Percentiles rank a stretch among this genome's conserved stretches.
These are phyloP conservation scores for Apophysomyces ossiformis DNA, from an alignment of 371 early-diverging fungal genomes.

Conservation along the genomic window DNA sequence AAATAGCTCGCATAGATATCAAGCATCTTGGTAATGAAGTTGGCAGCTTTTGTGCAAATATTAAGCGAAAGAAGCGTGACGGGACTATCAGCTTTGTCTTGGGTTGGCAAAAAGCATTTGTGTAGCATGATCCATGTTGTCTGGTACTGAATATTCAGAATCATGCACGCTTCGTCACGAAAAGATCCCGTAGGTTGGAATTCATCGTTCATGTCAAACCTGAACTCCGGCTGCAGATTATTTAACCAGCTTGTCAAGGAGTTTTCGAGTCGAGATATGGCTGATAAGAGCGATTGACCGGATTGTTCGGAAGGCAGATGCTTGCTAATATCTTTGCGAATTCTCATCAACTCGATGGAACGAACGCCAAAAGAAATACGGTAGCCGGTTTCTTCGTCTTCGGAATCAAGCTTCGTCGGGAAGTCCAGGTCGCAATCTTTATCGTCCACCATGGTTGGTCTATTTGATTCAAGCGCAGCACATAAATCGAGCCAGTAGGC, in stretches of 20 bases:
- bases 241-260: constrained; percentile 49
- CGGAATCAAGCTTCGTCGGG: constrained; percentile 41
- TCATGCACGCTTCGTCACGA: constrained; percentile 33
- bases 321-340: constrained; percentile 54
- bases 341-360: constrained; percentile 53
- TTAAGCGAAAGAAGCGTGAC: constrained; percentile 35
- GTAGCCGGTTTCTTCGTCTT: constrained; percentile 44
- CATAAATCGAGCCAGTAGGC: constrained; percentile 56
- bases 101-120: constrained; percentile 41
- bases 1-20: constrained; percentile 36
- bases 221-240: constrained; percentile 36
- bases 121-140: constrained; percentile 47
- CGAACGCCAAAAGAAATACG: constrained; percentile 46
- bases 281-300: constrained; percentile 42
- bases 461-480: constrained; percentile 42
- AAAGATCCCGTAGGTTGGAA: constrained; percentile 38
- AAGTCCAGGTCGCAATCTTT: constrained; percentile 58
- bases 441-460: constrained; percentile 57
- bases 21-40: constrained; percentile 47
- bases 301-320: constrained; percentile 46
- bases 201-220: constrained; percentile 23
- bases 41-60: constrained; percentile 37
- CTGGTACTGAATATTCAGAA: constrained; percentile 36
- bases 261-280: constrained; percentile 54
- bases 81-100: constrained; percentile 34